These are phyloP conservation scores for Sphaerobolus stellatus DNA, from an alignment of 1,284 basidiomycete genomes.

Conservation along the genomic window DNA sequence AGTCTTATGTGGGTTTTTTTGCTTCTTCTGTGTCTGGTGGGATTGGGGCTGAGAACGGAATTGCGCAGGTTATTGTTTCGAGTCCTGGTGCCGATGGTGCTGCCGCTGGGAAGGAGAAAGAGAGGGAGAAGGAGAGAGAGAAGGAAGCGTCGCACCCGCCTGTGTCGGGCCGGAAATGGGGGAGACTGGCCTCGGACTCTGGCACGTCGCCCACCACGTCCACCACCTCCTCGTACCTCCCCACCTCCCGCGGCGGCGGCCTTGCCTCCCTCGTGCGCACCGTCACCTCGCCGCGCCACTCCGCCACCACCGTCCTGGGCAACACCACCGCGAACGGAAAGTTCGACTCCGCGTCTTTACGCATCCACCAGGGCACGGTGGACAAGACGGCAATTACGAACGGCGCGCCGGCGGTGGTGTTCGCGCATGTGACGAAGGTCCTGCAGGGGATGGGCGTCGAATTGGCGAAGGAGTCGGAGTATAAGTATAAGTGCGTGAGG, in stretches of 20 bases:
- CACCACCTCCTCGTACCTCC: slow-evolving; percentile 2
- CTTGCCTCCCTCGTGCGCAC: slow-evolving; percentile 8
- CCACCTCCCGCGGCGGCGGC: not conserved
- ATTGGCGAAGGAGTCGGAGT: slow-evolving; percentile 83
- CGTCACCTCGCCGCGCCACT: slow-evolving; percentile 6
- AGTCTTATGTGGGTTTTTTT: slow-evolving; percentile 8
- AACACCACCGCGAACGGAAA: slow-evolving; percentile 66
- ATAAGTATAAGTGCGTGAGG: slow-evolving; percentile 81
- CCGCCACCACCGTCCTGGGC: slow-evolving; percentile 3
- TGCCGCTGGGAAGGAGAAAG: no score
- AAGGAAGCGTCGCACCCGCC: no score
- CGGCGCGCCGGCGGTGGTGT: slow-evolving; percentile 80
- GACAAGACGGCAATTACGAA: slow-evolving; percentile 92
- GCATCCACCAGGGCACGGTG: slow-evolving; percentile 89
- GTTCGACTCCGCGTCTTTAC: slow-evolving; percentile 75
- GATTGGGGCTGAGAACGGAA: no score
- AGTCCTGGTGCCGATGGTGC: not conserved
- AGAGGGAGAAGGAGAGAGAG: no score
- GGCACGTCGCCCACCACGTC: slow-evolving; percentile 40
- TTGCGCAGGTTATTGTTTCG: slow-evolving; percentile 8
- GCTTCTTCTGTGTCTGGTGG: slow-evolving; percentile 2
- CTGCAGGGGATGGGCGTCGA: slow-evolving; percentile 91
- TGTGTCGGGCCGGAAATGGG: slow-evolving; percentile 21
- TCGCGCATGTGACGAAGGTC: slow-evolving; percentile 79
- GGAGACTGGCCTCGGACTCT: slow-evolving; percentile 36